Evolutionary conservation across 208 protist genomes (phyloP), one percentile per base, ranked within the genome.

Genomic region (Wallacemonas sp.): DNA sequence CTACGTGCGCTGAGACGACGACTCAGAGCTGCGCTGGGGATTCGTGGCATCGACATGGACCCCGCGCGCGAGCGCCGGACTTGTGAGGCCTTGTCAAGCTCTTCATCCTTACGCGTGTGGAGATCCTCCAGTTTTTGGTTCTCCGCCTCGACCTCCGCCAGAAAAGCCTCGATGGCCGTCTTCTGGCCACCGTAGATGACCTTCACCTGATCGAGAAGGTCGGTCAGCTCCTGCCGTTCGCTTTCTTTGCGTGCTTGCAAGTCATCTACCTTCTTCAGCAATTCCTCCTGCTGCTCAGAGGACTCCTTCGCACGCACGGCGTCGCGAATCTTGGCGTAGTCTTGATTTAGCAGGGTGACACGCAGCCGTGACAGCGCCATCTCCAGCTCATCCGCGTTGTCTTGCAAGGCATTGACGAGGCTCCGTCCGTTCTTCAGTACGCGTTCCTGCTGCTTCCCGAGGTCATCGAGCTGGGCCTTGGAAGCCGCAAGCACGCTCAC

Each of bases 321-420:
- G 12, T 83, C 76, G 21, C 77, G 77, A 8, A 78, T 42, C 17
- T 70, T 73, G n/a, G 46, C 33, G 54, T 81, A 78, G 22, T 81
- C 76, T 42, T 81, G 63, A 41, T 66, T 73, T 9, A 79, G 65
- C 32, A 83, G 58, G 8, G 78, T 29, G 2, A 66, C 63, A 0
- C 81, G 81, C 30, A 88, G 45, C 32, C 73, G 65, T 24, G 53
- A 61, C 59, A 83, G 62, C 39, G 73, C 64, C 30, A 74, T 17
- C 36, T 80, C 64, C 17, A 89, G 55, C 5, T 66, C 76, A 9
- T 67, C 44, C 24, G 78, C 68, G n/a, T 68, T 73, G 54, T 77
- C 73, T 27, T 81, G 67, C 48, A 75, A 81, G 38, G 74, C 52
- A 13, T 63, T 66, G 15, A 73, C 53, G 32, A 79, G 36, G 33